Conservation (phyloP, 495 filamentous ascomycete species). For the Tuber calosporum region DNA sequence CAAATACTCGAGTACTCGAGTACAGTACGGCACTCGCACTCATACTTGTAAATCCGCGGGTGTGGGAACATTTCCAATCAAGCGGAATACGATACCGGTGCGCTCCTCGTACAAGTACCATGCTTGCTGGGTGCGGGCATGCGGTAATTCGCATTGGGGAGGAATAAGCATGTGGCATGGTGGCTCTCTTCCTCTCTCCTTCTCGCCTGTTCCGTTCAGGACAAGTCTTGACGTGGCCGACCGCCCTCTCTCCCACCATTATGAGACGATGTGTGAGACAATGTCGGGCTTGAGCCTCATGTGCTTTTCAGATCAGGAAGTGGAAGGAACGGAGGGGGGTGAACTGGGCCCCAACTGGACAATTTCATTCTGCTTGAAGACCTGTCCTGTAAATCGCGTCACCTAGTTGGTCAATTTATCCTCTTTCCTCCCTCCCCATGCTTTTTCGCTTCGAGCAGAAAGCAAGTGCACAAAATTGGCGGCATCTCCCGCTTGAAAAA, state of each 20-base stretch:
- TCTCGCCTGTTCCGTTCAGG: background rate
- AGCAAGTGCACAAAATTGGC: background rate
- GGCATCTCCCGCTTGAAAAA: background rate
- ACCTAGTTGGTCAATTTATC: background rate
- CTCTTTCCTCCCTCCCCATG: background rate
- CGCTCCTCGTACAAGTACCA: background rate
- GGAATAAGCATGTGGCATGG: conserved; percentile 1
- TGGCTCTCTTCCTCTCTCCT: background rate
- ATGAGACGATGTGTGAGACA: background rate
- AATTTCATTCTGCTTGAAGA: background rate
- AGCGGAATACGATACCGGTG: background rate
- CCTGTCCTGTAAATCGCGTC: background rate
- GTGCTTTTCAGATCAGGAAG: background rate
- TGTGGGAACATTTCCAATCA: background rate
- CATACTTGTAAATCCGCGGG: no score
- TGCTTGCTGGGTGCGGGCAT: background rate
- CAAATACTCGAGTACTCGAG: no score
- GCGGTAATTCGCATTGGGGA: conserved; percentile 1
- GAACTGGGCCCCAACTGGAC: background rate
- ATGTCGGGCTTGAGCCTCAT: background rate
- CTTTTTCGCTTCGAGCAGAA: background rate
- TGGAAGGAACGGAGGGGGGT: background rate
- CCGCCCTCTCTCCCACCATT: background rate
- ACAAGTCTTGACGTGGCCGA: conserved; percentile 1
- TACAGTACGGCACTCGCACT: no score